phyloP scores from a whole-genome alignment of 2,329 filamentous ascomycete genomes.

The Chaetomium strumarium region DNA sequence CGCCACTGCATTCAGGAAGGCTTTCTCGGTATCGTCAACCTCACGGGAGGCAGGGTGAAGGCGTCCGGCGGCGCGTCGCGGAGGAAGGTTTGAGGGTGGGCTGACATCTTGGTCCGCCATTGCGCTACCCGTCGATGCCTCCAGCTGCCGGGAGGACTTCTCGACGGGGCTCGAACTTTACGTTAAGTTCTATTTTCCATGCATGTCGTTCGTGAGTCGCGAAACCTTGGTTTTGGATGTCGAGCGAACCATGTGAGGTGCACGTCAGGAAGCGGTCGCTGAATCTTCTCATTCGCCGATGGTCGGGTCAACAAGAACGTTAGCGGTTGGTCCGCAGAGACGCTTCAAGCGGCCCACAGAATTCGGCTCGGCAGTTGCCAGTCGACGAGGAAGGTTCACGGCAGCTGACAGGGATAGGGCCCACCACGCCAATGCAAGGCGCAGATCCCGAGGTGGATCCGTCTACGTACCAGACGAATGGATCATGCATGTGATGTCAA shows the following conservation, averaged over 20 bases:
- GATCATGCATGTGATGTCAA: too few relatives aligned
- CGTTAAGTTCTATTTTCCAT: background rate
- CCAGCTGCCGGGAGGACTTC: background rate
- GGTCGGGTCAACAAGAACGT: background rate
- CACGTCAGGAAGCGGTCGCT: slow-evolving; percentile 12
- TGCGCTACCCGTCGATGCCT: slow-evolving; percentile 18
- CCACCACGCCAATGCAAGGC: background rate
- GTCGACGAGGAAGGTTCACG: background rate
- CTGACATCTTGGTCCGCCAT: slow-evolving; percentile 32
- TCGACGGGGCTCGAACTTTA: slow-evolving; percentile 5
- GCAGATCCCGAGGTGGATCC: too few relatives aligned
- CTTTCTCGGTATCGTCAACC: background rate
- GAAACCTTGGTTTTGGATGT: background rate
- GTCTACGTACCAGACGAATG: too few relatives aligned
- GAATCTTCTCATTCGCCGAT: slow-evolving; percentile 13
- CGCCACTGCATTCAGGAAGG: background rate
- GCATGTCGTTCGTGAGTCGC: background rate
- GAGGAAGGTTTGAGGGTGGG: slow-evolving; percentile 24
- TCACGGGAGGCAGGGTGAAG: slow-evolving; percentile 12
- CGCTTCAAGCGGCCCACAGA: background rate
- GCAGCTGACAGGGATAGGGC: background rate
- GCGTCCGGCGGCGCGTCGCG: slow-evolving; percentile 19
- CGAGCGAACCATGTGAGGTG: slow-evolving; percentile 9
- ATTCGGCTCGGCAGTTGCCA: background rate
- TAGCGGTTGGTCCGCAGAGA: slow-evolving; percentile 7